Percentiles rank a stretch among this genome's conserved stretches.
Evolutionary conservation across 192 early-diverging fungal genomes (phyloP).

Genomic region (Coemansia sp.): DNA sequence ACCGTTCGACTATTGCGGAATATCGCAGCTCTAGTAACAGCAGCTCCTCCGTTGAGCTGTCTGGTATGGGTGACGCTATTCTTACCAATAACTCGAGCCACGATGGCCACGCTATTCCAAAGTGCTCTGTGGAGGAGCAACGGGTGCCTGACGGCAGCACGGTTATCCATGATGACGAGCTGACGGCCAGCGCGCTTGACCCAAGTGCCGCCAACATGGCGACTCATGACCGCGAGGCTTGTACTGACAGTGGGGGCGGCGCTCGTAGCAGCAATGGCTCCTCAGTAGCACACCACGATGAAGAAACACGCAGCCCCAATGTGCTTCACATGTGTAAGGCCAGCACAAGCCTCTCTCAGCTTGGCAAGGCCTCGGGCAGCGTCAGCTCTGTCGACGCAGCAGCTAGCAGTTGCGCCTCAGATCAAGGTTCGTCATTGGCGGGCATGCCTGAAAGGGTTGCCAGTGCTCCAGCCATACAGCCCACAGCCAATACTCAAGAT

Average conservation of each 20-base stretch:
- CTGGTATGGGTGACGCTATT: neutral
- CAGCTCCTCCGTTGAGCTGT: neutral
- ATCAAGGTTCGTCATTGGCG: neutral
- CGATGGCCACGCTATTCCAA: neutral
- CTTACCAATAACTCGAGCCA: neutral
- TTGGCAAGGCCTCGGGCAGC: constrained; percentile 6
- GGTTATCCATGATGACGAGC: neutral
- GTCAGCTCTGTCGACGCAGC: neutral
- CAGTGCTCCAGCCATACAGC: constrained; percentile 23
- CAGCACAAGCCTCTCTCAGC: constrained; percentile 40
- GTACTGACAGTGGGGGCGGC: neutral
- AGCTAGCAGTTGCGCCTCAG: neutral
- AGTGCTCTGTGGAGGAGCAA: neutral
- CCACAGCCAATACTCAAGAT: neutral
- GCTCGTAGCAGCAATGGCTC: neutral
- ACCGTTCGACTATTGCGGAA: neutral
- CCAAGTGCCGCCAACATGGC: neutral
- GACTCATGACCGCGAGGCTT: neutral
- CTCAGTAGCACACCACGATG: neutral
- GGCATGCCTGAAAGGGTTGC: constrained; percentile 13
- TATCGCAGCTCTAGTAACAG: neutral
- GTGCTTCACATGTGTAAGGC: constrained; percentile 44
- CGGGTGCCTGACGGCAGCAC: neutral
- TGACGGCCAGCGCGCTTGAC: neutral
- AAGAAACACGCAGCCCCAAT: neutral